Conservation (phyloP, 176 grass and related monocot species). For the Alopecurus myosuroides region DNA sequence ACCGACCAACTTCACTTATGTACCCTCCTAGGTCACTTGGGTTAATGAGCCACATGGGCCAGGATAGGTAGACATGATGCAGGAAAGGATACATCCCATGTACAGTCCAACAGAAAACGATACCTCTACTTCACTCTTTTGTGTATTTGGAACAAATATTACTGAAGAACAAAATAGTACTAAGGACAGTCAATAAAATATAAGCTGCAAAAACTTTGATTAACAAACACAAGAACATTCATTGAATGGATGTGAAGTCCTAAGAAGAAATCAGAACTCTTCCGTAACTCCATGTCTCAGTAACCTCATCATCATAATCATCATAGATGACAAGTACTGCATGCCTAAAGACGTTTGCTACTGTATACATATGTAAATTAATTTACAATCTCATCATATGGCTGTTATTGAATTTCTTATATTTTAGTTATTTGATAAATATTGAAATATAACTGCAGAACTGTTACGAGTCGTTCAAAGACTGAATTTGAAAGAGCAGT, state of each 20-base stretch:
- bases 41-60: too few relatives aligned
- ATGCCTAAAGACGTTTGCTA: not conserved
- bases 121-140: not conserved
- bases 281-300: not conserved
- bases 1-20: too few relatives aligned
- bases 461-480: slow-evolving; percentile 80
- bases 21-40: too few relatives aligned
- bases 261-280: not conserved
- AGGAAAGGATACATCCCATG: too few relatives aligned
- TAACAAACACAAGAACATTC: not conserved
- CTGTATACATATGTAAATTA: not conserved
- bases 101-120: too few relatives aligned
- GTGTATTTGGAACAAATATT: not conserved
- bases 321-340: not conserved
- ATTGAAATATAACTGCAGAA: slow-evolving; percentile 51
- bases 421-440: slow-evolving; percentile 26
- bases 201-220: not conserved
- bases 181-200: not conserved
- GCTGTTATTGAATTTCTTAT: not conserved
- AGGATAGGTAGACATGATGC: too few relatives aligned
- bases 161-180: not conserved
- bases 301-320: not conserved
- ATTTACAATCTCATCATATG: not conserved
- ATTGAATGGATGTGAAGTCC: not conserved
- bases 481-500: slow-evolving; percentile 74